Base-by-base conservation (phyloP, 345 rosid genomes). In the Conringia planisiliqua region DNA sequence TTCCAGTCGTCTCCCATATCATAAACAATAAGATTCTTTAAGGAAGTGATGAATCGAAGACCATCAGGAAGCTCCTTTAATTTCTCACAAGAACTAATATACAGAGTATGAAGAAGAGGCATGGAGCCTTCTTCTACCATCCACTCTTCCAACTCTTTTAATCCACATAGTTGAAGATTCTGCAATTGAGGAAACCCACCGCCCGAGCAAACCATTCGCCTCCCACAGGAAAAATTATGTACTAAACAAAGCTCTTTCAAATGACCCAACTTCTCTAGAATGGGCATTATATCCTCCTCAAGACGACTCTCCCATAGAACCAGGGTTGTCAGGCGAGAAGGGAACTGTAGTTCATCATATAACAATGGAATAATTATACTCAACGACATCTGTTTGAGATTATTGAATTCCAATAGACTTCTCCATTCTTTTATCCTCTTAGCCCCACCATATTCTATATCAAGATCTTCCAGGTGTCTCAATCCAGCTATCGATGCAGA, bases 111-210 rank as follows among this genome's bases (percentile, higher is more conserved):
- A 2, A 58, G 26, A 16, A 32, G 24, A 0, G 62, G 42, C 42
- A 58, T 58, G 8, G 42, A 58, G 8, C 24, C 62, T 32, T 58
- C 26, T 58, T 58, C 42, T 33, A 58, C 42, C 3, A 16, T 58
- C 62, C 42, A 58, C 42, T 58, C 62, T 58, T 58, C 42, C 42
- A 6, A 58, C 18, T 58, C 24, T 0, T 8, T 2, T 30, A 56
- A 4, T 30, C 1, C 0, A 0, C 0, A 5, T 3, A 56, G n/a
- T 0, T 0, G 1, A 30, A 56, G 38, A 3, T 32, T 32, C 4
- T 16, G 22, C 26, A 58, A 33, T 6, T 8, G 24, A 33, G 26
- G 42, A 30, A 56, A 56, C 0, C 62, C 62, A 10, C 62, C 26
- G 0, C 7, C 0, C 7, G 42, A 58, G 2, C 62, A 58, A 58